phyloP scores from a whole-genome alignment of 768 basidiomycete species.

The Favolaschia claudopus region DNA sequence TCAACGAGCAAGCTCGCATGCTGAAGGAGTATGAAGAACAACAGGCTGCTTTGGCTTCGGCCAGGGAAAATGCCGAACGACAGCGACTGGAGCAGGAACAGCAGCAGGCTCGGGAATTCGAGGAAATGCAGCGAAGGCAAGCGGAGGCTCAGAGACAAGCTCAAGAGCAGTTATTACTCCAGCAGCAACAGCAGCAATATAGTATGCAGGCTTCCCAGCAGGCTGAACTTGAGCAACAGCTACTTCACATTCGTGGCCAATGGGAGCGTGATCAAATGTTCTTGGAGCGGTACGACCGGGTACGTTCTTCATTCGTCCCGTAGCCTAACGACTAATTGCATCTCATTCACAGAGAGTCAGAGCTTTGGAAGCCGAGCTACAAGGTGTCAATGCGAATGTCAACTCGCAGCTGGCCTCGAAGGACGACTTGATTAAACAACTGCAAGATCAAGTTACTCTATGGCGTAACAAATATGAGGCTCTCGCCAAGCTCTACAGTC shows the following conservation, averaged over 20 bases:
- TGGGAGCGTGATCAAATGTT: slow-evolving; percentile 98
- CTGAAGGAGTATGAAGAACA: slow-evolving; percentile 97
- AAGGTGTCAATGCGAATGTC: slow-evolving; percentile 75
- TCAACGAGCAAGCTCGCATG: slow-evolving; percentile 92
- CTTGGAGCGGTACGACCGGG: slow-evolving; percentile 96
- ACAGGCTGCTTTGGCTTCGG: slow-evolving; percentile 84
- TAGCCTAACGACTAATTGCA: slow-evolving; percentile 16
- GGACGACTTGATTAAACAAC: slow-evolving; percentile 93
- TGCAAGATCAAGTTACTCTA: slow-evolving; percentile 94
- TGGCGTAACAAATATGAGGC: slow-evolving; percentile 99
- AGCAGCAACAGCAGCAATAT: slow-evolving; percentile 83
- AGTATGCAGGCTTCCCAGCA: slow-evolving; percentile 77
- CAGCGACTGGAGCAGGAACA: slow-evolving; percentile 79
- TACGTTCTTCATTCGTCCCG: slow-evolving; percentile 46
- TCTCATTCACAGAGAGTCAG: slow-evolving; percentile 79
- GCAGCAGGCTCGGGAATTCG: slow-evolving; percentile 87
- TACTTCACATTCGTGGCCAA: slow-evolving; percentile 93
- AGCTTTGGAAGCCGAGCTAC: slow-evolving; percentile 90
- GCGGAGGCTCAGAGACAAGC: slow-evolving; percentile 88
- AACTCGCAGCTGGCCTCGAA: slow-evolving; percentile 88
- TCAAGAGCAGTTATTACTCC: slow-evolving; percentile 86
- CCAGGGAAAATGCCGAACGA: slow-evolving; percentile 85
- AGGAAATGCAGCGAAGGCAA: slow-evolving; percentile 86
- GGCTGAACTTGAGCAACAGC: slow-evolving; percentile 86
- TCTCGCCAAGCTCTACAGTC: slow-evolving; percentile 97